Percentiles rank a stretch among this genome's conserved stretches.
These are phyloP conservation scores for Pseudogymnoascus sp. DNA, from an alignment of 2,329 filamentous ascomycete species.

Conservation along the genomic window DNA sequence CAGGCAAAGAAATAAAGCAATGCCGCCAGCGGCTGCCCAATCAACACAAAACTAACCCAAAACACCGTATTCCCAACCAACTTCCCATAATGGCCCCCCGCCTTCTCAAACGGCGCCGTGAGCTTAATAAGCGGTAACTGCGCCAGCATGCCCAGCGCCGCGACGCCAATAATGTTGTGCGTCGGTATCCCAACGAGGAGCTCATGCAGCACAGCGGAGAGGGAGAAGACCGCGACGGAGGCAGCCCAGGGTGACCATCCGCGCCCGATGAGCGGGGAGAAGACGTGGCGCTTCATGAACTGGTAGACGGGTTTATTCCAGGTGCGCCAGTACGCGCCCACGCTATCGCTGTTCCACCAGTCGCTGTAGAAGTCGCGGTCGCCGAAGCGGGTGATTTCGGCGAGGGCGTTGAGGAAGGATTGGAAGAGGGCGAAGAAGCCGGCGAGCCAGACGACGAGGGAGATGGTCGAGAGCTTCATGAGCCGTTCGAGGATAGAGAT, in stretches of 20 bases:
- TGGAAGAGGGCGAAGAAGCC: constrained; percentile 98
- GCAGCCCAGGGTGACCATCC: constrained; percentile 66
- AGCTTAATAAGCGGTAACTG: constrained; percentile 82
- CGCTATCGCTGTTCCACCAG: constrained; percentile 91
- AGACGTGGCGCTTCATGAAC: constrained; percentile 93
- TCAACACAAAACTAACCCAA: constrained; percentile 91
- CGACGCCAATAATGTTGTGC: constrained; percentile 89
- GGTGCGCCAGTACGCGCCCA: constrained; percentile 85
- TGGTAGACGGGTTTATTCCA: constrained; percentile 98
- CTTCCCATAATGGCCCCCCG: constrained; percentile 65
- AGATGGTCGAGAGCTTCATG: constrained; percentile 93
- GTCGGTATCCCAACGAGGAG: constrained; percentile 88
- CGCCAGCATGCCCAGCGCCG: constrained; percentile 87
- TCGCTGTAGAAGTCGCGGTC: constrained; percentile 94
- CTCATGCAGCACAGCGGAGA: constrained; percentile 87
- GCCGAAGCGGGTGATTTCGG: constrained; percentile 81
- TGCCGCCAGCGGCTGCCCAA: constrained; percentile 88
- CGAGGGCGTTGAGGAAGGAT: constrained; percentile 80
- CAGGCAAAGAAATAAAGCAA: constrained; percentile 96
- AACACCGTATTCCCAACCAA: constrained; percentile 89
- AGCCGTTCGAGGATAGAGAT: constrained; percentile 78
- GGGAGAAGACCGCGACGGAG: constrained; percentile 74
- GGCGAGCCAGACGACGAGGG: constrained; percentile 90
- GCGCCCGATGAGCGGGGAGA: constrained; percentile 75
- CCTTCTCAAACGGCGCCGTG: constrained; percentile 72